Evolutionary conservation across 1,284 basidiomycete genomes (phyloP), one percentile per base, ranked within the genome.

Genomic region (Paramarasmius palmivorus): DNA sequence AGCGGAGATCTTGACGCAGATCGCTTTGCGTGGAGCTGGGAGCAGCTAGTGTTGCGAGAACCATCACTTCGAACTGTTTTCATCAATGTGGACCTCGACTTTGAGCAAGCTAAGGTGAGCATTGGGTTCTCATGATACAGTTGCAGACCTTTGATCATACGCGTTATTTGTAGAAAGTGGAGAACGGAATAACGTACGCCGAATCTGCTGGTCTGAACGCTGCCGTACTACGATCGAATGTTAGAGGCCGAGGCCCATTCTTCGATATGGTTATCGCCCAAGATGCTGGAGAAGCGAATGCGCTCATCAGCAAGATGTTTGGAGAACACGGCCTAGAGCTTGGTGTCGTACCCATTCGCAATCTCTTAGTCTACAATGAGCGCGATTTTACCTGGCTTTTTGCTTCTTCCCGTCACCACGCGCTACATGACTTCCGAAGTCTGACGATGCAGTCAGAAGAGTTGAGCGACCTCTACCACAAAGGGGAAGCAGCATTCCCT

Each of bases 61-160:
- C 52, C 52, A 14, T n/a, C 35, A 17, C 45, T 48, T 9, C 44
- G 52, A 3, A 53, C 52, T 20, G 52, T 53, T 15, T 48, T 53
- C 15, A 17, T 53, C 15, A 10, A 41, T 37, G 45, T 23, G 20
- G 41, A 23, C 4, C 22, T 44, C 3, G 22, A 17, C 25, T 4
- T 4, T 23, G 20, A 44, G 20, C 50, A 40, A 41, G 17, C 9
- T 6, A n/a, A 7, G 34, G 47, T 49, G 4, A 49, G 19, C 19
- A 3, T n/a, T 22, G 6, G 38, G n/a, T 6, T n/a, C 6, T 17
- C 15, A n/a, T 40, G 6, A 15, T 6, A 40, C 8, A n/a, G 8
- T 40, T 5, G 5, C 38, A 20, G 25, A 20, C 22, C 41, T 19
- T 44, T 44, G 9, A 12, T 7, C 23, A 17, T 25, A 23, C n/a